phyloP scores from a whole-genome alignment of 305 asterid genomes.

The Salvia sclarea region DNA sequence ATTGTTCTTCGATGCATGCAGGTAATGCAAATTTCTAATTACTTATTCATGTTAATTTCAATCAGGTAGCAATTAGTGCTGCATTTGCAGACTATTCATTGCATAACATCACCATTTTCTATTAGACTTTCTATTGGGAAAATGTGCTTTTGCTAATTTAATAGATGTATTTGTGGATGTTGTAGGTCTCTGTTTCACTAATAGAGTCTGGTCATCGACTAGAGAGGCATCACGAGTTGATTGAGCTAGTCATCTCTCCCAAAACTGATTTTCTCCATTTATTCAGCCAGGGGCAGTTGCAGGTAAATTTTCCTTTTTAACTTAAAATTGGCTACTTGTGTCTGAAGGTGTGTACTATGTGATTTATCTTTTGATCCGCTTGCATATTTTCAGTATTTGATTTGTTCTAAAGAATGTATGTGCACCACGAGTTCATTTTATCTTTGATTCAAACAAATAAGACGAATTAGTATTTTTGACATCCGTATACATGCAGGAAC shows the following conservation, averaged over 20 bases:
- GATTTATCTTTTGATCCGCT: not conserved
- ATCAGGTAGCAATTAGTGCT: not conserved
- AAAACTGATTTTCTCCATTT: conserved; percentile 72
- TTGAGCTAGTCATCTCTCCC: conserved; percentile 75
- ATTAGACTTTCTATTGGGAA: not conserved
- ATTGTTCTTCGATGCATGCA: conserved; percentile 90
- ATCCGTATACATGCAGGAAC: conserved; percentile 58
- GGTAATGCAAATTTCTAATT: conserved; percentile 44
- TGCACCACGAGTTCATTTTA: too few relatives aligned
- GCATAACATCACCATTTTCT: not conserved
- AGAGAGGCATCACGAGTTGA: conserved; percentile 69
- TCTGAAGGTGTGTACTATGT: not conserved
- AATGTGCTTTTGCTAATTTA: not conserved
- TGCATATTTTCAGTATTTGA: too few relatives aligned
- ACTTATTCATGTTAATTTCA: not conserved
- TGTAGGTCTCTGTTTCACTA: conserved; percentile 78
- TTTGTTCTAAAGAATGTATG: too few relatives aligned
- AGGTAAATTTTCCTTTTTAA: conserved; percentile 48
- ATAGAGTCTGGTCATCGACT: conserved; percentile 69
- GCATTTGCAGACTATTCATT: not conserved
- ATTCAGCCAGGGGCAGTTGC: conserved; percentile 93
- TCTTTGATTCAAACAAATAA: not conserved
- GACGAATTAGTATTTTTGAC: conserved; percentile 18
- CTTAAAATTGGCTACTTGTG: not conserved
- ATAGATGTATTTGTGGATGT: conserved; percentile 20